Base-by-base conservation (phyloP, 352 stramenopile genomes). In the Phytopythium litorale region DNA sequence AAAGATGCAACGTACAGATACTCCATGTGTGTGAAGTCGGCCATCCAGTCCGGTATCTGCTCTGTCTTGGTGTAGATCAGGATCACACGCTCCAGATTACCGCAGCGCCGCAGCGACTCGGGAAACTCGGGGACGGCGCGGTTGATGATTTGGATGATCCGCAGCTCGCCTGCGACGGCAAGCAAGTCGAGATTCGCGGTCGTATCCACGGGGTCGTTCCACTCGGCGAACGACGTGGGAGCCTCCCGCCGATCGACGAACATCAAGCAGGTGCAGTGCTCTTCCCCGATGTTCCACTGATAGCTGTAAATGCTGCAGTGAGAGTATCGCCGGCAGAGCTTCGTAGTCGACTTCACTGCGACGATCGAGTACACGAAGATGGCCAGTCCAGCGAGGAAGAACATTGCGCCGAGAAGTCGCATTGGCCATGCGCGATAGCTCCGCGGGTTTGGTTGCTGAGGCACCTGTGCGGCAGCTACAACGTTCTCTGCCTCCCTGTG, bases 101-200 rank as follows among this genome's bases (percentile, higher is more conserved):
- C 54, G 51, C 78, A 88, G 0, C 59, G 54, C 2, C 54, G 55
- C 6, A 88, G 46, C n/a, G 67, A 55, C 13, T 73, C 65, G 8
- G 74, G 78, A 13, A 85, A n/a, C 25, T 62, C 63, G 15, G 73
- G 66, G 0, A 84, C 43, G 42, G 66, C 68, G 0, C 68, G 71
- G 25, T 88, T 88, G 38, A 84, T 74, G 38, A 88, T 69, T 60
- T 85, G 72, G 30, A 85, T 59, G 18, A 73, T 73, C 6, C 68
- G 69, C 19, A 87, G 56, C 16, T 87, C 60, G 2, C 75, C 78
- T 7, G 70, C 64, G 1, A 63, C 45, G 0, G 78, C 71, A 0
- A 85, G 48, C 8, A 66, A 49, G 2, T 58, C 58, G 0, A 85
- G 67, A 16, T 76, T 63, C 0, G 51, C 25, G 0, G 73, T 75